Base-by-base conservation (phyloP, 2,329 filamentous ascomycete species). In the Cladosporium sp. region DNA sequence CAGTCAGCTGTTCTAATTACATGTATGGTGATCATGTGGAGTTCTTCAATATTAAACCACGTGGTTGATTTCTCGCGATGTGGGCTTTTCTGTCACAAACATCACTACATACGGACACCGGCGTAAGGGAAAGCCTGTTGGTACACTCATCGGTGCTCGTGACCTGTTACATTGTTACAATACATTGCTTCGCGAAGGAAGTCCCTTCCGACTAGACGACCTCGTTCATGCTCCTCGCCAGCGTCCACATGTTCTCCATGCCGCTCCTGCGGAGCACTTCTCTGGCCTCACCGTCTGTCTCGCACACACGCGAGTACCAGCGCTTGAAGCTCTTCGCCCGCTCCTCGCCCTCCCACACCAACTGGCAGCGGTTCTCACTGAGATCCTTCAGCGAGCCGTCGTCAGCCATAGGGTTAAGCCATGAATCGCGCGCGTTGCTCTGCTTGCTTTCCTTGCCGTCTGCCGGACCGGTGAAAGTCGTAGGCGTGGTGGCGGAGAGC, bases 161-260 rank as follows among this genome's bases (percentile, higher is more conserved):
- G 8, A 11, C 41, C 41, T 21, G 41, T 14, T 8, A 7, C 10
- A 21, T n/a, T 30, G 1, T 12, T 55, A 55, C 52, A 55, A 21
- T 44, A 44, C 41, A 44, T 44, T 44, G 41, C 41, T 44, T 44
- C 41, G 12, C 12, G 1, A 44, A 8, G 4, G 15, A 3, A 3
- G 1, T n/a, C 41, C 41, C 18, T 44, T 44, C 41, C 41, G 5
- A 47, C 10, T 34, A 57, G 18, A 34, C 30, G 12, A 34, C 34
- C 24, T 49, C 59, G 32, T 28, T 59, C 55, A 65, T 71, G 59
- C 73, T 92, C 83, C 96, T 96, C 0, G 93, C 94, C 72, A 95
- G 80, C 11, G 90, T 90, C 95, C 95, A 99, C 75, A 99, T 94
- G 73, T 90, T 96, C 73, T 98, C 94, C 86, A 98, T 91, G 83